These are phyloP conservation scores for Amphichorda felina DNA, from an alignment of 2,329 filamentous ascomycete species.

Conservation along the genomic window DNA sequence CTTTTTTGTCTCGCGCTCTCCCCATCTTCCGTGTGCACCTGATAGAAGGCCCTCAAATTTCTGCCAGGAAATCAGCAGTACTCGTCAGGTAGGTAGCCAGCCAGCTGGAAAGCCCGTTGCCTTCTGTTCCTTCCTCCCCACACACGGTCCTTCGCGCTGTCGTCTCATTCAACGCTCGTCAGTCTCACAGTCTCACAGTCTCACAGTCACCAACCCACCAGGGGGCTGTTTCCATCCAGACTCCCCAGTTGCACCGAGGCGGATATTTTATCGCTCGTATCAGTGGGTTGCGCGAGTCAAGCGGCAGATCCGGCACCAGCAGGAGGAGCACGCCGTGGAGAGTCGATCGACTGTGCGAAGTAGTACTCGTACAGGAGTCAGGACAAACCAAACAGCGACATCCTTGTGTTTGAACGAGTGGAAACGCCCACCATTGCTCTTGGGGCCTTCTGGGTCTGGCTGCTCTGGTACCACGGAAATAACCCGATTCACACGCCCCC, in stretches of 20 bases:
- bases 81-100: no score
- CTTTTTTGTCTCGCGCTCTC: background rate
- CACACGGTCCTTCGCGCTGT: no score
- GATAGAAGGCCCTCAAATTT: background rate
- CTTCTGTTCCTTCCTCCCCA: no score
- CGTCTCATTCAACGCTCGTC: no score
- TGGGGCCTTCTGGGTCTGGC: background rate
- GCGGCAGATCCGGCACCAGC: constrained; percentile 17
- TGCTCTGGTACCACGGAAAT: no score
- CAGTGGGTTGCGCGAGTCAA: constrained; percentile 12
- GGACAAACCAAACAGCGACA: constrained; percentile 3
- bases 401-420: background rate
- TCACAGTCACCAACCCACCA: no score
- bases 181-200: no score
- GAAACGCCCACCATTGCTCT: background rate
- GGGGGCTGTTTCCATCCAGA: background rate
- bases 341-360: constrained; percentile 15
- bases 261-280: background rate
- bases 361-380: no score
- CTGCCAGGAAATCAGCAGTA: no score
- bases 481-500: constrained; percentile 16
- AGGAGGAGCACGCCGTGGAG: constrained; percentile 15
- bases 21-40: background rate
- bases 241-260: no score
- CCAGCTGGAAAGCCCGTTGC: no score